Conservation (phyloP, 805 yeast species). For the Candida suzukii region DNA sequence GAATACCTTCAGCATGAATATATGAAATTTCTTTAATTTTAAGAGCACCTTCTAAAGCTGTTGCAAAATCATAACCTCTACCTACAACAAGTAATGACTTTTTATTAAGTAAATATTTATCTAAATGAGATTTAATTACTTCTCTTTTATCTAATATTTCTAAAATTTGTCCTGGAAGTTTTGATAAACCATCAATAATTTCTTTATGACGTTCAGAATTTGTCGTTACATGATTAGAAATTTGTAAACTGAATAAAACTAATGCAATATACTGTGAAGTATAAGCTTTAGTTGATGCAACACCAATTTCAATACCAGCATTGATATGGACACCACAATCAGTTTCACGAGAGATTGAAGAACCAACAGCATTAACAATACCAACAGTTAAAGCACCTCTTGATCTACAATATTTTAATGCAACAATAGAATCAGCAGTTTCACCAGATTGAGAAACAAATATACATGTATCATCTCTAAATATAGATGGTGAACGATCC, state of each 20-base stretch:
- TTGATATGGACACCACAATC: slow-evolving; percentile 99
- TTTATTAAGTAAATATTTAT: slow-evolving; percentile 64
- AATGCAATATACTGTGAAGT: slow-evolving; percentile 97
- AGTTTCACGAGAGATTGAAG: slow-evolving; percentile 92
- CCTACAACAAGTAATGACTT: slow-evolving; percentile 88
- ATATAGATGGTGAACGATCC: slow-evolving; percentile 94
- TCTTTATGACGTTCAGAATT: slow-evolving; percentile 68
- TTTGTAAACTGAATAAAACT: slow-evolving; percentile 93
- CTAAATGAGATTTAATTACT: slow-evolving; percentile 69
- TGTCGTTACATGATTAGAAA: slow-evolving; percentile 86
- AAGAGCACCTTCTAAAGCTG: slow-evolving; percentile 97
- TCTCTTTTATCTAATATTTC: slow-evolving; percentile 68
- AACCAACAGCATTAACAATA: slow-evolving; percentile 95
- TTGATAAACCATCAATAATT: slow-evolving; percentile 78
- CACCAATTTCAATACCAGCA: slow-evolving; percentile 99
- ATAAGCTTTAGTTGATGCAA: slow-evolving; percentile 97
- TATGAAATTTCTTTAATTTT: slow-evolving; percentile 97
- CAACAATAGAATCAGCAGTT: slow-evolving; percentile 95
- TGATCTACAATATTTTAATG: slow-evolving; percentile 90
- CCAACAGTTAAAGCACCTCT: slow-evolving; percentile 98
- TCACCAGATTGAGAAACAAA: slow-evolving; percentile 99
- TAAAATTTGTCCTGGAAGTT: slow-evolving; percentile 80
- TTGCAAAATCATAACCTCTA: slow-evolving; percentile 95
- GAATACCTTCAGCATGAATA: slow-evolving; percentile 98
- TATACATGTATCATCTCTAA: slow-evolving; percentile 95